These are phyloP conservation scores for Wickerhamomyces strasburgensis DNA, from an alignment of 805 yeast genomes.

Conservation along the genomic window DNA sequence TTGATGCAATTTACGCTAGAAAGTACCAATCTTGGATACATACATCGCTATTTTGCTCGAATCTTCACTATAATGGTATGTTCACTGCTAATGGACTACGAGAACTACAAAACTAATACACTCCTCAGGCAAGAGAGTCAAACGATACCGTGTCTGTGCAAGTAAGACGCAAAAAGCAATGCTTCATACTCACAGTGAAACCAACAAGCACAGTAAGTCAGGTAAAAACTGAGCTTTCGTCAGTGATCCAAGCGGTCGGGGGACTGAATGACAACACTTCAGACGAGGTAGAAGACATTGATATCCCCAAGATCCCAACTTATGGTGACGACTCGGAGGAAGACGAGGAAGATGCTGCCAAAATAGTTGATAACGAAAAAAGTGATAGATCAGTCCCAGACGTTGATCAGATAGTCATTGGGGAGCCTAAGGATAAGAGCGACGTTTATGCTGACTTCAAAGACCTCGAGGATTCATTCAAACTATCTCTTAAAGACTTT, in stretches of 20 bases:
- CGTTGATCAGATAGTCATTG: conserved; percentile 13
- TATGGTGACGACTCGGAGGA: conserved; percentile 27
- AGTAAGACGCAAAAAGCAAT: conserved; percentile 32
- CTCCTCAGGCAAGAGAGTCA: conserved; percentile 1
- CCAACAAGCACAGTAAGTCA: conserved; percentile 21
- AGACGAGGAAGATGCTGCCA: conserved; percentile 24
- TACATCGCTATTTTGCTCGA: too few relatives aligned
- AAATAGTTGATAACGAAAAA: conserved; percentile 6
- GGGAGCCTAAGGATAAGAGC: conserved; percentile 16
- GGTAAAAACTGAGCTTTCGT: conserved; percentile 29
- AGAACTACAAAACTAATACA: background rate
- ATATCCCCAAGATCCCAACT: conserved; percentile 32
- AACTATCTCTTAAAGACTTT: conserved; percentile 12
- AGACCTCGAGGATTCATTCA: conserved; percentile 11
- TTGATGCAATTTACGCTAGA: too few relatives aligned
- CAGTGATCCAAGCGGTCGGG: conserved; percentile 42
- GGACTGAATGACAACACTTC: conserved; percentile 33
- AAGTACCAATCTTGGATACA: too few relatives aligned
- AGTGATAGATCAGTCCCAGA: conserved; percentile 11
- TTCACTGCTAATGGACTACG: too few relatives aligned
- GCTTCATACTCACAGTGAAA: conserved; percentile 28
- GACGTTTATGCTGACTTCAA: conserved; percentile 20
- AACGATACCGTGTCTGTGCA: conserved; percentile 15
- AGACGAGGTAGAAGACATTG: conserved; percentile 26
- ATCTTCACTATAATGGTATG: too few relatives aligned